Percentiles rank a stretch among this genome's conserved stretches.
Evolutionary conservation across 2,329 filamentous ascomycete genomes (phyloP).

Genomic region (Sporothrix schenckii): DNA sequence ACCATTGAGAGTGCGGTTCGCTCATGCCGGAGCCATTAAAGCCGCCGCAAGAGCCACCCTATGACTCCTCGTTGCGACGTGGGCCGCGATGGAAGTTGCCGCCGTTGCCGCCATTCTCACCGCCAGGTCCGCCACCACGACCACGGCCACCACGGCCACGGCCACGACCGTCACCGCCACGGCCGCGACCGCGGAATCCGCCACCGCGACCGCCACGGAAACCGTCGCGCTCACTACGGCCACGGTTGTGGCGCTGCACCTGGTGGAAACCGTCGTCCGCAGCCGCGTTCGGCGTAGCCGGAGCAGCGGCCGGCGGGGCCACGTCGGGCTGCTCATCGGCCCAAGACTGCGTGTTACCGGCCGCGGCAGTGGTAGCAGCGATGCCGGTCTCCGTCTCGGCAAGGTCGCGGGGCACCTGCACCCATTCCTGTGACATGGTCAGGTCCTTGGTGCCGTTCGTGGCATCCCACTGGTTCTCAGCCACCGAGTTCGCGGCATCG

Average conservation of each 20-base stretch:
- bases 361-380: constrained; percentile 61
- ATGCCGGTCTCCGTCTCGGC: constrained; percentile 72
- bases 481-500: constrained; percentile 62
- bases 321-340: constrained; percentile 74
- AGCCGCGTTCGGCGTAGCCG: constrained; percentile 39
- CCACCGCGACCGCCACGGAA: constrained; percentile 58
- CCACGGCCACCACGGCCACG: constrained; percentile 34
- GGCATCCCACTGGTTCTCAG: constrained; percentile 67
- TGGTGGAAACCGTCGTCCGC: constrained; percentile 70
- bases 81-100: constrained; percentile 24
- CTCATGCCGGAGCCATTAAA: not conserved
- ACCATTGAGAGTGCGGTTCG: not conserved
- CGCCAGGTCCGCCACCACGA: constrained; percentile 27
- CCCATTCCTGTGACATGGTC: constrained; percentile 67
- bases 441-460: constrained; percentile 45
- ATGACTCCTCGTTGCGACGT: constrained; percentile 31
- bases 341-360: constrained; percentile 68
- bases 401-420: constrained; percentile 72
- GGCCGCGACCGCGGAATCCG: constrained; percentile 52
- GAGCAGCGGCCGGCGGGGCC: constrained; percentile 44
- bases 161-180: constrained; percentile 49
- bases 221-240: constrained; percentile 55
- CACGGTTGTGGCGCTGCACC: constrained; percentile 64
- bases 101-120: constrained; percentile 15
- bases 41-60: constrained; percentile 7